Conservation (phyloP, 345 rosid species). For the Eucalyptus sp. region DNA sequence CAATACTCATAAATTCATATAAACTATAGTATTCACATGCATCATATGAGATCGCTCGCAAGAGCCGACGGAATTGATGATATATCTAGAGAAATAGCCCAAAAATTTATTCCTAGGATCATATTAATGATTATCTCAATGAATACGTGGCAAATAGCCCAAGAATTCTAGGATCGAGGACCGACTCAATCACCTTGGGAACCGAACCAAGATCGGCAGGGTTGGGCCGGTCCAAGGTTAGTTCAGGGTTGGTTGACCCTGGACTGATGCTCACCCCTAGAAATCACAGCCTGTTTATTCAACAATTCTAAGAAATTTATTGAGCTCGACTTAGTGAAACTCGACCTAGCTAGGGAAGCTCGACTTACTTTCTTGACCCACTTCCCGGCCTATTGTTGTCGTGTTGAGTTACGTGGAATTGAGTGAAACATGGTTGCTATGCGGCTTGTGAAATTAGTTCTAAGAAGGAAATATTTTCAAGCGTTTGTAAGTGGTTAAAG, state of each 20-base stretch:
- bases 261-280: neutral
- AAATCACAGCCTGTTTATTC: neutral
- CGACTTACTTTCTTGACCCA: neutral
- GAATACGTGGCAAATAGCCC: neutral
- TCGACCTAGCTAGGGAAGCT: neutral
- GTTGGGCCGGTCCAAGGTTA: too few species aligned
- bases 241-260: too few species aligned
- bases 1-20: neutral
- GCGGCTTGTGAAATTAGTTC: neutral
- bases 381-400: neutral
- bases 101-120: neutral
- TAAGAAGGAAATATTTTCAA: neutral
- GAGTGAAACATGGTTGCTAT: neutral
- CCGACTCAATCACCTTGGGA: too few species aligned
- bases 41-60: neutral
- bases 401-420: neutral
- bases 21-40: neutral
- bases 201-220: too few species aligned
- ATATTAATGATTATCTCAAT: neutral
- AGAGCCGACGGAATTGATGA: neutral
- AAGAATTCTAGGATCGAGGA: too few species aligned
- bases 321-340: neutral
- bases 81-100: neutral
- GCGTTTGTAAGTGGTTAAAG: neutral
- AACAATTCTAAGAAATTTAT: neutral